These are phyloP conservation scores for Puya raimondii DNA, from an alignment of 176 grass and related monocot species.

Conservation along the genomic window DNA sequence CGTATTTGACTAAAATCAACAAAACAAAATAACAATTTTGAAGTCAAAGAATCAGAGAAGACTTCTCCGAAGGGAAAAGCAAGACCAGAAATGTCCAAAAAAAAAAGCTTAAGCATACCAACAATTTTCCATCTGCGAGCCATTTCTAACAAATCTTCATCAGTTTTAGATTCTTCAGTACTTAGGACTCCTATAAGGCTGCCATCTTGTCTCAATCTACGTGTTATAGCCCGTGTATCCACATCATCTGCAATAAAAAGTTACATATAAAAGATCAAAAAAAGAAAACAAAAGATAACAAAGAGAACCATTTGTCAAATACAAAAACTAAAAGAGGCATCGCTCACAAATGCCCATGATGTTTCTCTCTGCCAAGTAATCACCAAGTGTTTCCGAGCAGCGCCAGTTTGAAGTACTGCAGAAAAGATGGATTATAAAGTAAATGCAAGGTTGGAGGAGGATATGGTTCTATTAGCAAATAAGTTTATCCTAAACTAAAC, in stretches of 20 bases:
- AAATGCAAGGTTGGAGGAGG: not conserved
- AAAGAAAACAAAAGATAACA: not conserved
- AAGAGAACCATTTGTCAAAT: not conserved
- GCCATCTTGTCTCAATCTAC: conserved; percentile 83
- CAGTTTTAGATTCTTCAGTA: conserved; percentile 62
- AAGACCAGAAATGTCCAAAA: too few relatives aligned
- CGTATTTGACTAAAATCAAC: too few relatives aligned
- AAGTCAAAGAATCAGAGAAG: too few relatives aligned
- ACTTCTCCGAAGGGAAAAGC: too few relatives aligned
- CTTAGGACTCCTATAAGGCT: conserved; percentile 97
- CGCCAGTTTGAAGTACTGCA: conserved; percentile 85
- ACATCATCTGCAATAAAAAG: conserved; percentile 52
- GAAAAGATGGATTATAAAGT: not conserved
- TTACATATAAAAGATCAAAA: not conserved
- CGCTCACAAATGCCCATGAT: conserved; percentile 96
- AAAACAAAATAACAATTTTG: too few relatives aligned
- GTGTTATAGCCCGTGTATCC: conserved; percentile 88
- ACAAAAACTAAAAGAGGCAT: not conserved
- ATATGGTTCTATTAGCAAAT: not conserved
- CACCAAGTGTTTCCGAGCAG: conserved; percentile 74
- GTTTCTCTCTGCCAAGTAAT: conserved; percentile 77
- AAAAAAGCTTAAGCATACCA: conserved; percentile 28
- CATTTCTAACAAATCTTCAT: conserved; percentile 66
- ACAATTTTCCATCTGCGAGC: conserved; percentile 85
- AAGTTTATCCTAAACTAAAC: not conserved